A percentile compares a stretch with the other conserved stretches of the same genome.
These are phyloP conservation scores for Phlebopus sp. DNA, from an alignment of 1,284 basidiomycete genomes.

Conservation along the genomic window DNA sequence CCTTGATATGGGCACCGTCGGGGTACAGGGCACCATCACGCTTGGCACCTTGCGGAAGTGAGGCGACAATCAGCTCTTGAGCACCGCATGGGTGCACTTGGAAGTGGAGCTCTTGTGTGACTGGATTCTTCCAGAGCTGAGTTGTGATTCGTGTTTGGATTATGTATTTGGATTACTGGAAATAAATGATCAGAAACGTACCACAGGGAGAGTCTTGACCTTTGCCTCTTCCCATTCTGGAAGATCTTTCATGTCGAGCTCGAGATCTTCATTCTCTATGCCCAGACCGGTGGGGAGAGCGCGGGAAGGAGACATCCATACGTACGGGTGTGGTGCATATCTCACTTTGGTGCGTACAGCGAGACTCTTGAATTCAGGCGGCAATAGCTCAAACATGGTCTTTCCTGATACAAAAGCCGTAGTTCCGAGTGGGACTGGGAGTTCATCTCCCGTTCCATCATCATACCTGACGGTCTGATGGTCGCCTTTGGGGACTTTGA, in stretches of 20 bases:
- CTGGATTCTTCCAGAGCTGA: slow-evolving; percentile 78
- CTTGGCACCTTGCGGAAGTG: slow-evolving; percentile 48
- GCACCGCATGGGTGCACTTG: slow-evolving; percentile 65
- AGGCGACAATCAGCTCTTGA: slow-evolving; percentile 49
- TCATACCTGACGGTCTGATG: slow-evolving; percentile 79
- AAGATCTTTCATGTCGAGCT: slow-evolving; percentile 54
- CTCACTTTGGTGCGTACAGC: slow-evolving; percentile 68
- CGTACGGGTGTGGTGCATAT: slow-evolving; percentile 72
- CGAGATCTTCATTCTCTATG: slow-evolving; percentile 64
- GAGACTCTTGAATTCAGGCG: slow-evolving; percentile 73
- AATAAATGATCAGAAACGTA: slow-evolving; percentile 30
- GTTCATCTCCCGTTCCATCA: slow-evolving; percentile 83
- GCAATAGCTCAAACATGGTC: slow-evolving; percentile 84
- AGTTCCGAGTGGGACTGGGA: slow-evolving; percentile 81
- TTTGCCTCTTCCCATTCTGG: slow-evolving; percentile 66
- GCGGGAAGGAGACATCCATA: slow-evolving; percentile 72
- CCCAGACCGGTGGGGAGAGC: slow-evolving; percentile 68
- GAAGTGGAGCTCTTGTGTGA: slow-evolving; percentile 66
- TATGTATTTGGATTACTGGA: not conserved
- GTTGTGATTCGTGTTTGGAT: slow-evolving; percentile 1
- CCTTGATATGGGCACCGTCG: slow-evolving; percentile 60
- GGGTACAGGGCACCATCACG: slow-evolving; percentile 57
- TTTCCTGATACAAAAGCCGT: slow-evolving; percentile 82
- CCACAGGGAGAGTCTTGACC: slow-evolving; percentile 65
- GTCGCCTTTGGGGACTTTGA: slow-evolving; percentile 69